Percentiles rank a stretch among this genome's conserved stretches.
Evolutionary conservation across 495 filamentous ascomycete species (phyloP).

Genomic region (Lasiosphaeria ovina): DNA sequence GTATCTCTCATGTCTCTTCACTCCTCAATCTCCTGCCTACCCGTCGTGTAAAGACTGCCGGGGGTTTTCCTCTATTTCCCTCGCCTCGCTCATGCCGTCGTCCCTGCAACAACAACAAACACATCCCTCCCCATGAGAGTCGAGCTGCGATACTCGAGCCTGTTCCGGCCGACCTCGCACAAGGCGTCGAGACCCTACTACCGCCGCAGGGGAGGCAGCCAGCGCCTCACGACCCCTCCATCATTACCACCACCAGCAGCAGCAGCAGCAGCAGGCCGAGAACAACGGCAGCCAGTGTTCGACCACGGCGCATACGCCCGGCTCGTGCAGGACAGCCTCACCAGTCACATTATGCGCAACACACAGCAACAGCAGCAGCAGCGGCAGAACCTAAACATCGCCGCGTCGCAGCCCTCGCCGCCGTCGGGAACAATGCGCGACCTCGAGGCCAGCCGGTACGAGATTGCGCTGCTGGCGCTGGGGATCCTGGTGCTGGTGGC

Average conservation of each 20-base stretch:
- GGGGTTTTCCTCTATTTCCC: background rate
- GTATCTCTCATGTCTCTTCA: background rate
- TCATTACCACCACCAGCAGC: too few species aligned
- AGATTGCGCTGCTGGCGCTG: slow-evolving; percentile 21
- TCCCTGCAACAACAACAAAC: background rate
- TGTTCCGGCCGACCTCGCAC: slow-evolving; percentile 8
- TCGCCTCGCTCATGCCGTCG: background rate
- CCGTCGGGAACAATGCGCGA: background rate
- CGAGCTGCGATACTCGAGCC: slow-evolving; percentile 1
- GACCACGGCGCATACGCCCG: slow-evolving; percentile 2
- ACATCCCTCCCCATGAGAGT: slow-evolving; percentile 5
- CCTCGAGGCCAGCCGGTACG: slow-evolving; percentile 13
- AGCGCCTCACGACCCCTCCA: background rate
- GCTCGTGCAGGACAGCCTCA: slow-evolving; percentile 5
- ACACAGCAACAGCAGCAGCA: background rate
- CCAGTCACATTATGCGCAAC: background rate
- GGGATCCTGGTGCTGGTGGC: slow-evolving; percentile 14
- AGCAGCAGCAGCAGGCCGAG: too few species aligned
- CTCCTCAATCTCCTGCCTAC: too few species aligned
- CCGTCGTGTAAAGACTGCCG: too few species aligned
- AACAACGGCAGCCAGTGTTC: background rate
- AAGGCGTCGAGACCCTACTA: slow-evolving; percentile 13
- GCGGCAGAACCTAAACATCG: background rate
- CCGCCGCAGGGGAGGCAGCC: background rate
- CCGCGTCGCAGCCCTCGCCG: too few species aligned